Evolutionary conservation across 306 rosid species (phyloP), one percentile per base, ranked within the genome.

Genomic region (Cucurbita pepo): DNA sequence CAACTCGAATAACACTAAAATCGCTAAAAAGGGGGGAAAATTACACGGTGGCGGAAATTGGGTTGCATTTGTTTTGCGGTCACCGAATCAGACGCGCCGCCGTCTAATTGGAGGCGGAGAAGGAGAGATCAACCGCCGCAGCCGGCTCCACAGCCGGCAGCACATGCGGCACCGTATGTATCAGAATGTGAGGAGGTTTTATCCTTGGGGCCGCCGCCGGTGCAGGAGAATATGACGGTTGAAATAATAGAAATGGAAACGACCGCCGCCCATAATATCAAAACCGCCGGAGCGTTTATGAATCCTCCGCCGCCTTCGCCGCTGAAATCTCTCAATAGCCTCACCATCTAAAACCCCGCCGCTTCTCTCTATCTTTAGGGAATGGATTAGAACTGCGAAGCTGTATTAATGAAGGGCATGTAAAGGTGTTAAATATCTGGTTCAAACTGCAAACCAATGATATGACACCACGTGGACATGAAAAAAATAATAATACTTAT

Each of bases 181-280:
- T 78, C 64, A 18, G 63, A 65, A 50, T 77, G 70, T 5, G 76
- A 38, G 4, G 80, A 74, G 76, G 71, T 64, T 72, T 76, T 88
- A 40, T 77, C 79, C 50, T 82, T 85, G 65, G 96, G 37, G 4
- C 79, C 77, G 51, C 90, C 88, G 63, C 87, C 96, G 59, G 95
- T 83, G 72, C 96, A 89, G 71, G 82, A 77, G 81, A 92, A 84
- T 50, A 92, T 73, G 58, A 80, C 52, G 4, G 85, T 84, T 2
- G 87, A 69, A 63, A 92, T 56, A 43, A 92, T 71, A 18, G 77
- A 78, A 0, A 86, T 58, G 6, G 74, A 82, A 14, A 83, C 52
- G 34, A 88, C 57, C 43, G 78, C 82, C 63, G 77, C 84, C 77
- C 82, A 87, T 19, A 92, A 50, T 64, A 82, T 52, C 48, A 79